Percentiles rank a stretch among this genome's conserved stretches.
Evolutionary conservation across 2,329 filamentous ascomycete genomes (phyloP).

Genomic region (Tympanopsis confertula): DNA sequence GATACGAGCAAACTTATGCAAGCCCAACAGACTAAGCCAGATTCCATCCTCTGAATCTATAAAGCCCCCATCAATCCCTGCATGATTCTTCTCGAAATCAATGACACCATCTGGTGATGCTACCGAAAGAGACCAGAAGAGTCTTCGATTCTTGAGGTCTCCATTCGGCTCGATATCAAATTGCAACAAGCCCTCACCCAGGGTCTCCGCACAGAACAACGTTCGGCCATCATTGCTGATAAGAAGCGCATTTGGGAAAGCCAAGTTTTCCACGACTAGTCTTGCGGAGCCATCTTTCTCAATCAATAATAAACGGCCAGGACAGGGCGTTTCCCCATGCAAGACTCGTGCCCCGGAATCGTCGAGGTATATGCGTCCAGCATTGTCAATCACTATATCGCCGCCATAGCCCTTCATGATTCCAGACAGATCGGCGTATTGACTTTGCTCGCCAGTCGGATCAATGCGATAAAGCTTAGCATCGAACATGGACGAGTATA

Average conservation of each 20-base stretch:
- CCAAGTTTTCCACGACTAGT: not conserved
- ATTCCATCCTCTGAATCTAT: conserved; percentile 2
- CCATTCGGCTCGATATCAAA: not conserved
- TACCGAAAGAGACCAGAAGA: not conserved
- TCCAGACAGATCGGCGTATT: conserved; percentile 1
- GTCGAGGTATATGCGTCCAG: conserved; percentile 1
- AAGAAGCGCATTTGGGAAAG: not conserved
- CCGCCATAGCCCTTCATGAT: conserved; percentile 2
- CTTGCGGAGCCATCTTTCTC: not conserved
- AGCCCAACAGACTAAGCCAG: conserved; percentile 1
- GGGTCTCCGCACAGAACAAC: not conserved
- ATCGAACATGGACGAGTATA: conserved; percentile 3
- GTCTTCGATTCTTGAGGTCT: not conserved
- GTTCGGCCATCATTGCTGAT: not conserved
- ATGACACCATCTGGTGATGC: not conserved
- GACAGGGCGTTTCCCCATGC: conserved; percentile 1
- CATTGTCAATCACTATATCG: conserved; percentile 1
- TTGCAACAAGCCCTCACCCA: not conserved
- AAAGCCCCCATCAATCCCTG: conserved; percentile 2
- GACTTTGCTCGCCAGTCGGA: not conserved
- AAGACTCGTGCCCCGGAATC: conserved; percentile 2
- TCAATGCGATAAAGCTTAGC: conserved; percentile 1
- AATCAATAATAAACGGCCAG: conserved; percentile 1
- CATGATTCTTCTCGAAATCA: not conserved
- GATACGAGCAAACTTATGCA: not conserved